A percentile compares a stretch with the other conserved stretches of the same genome.
These are phyloP conservation scores for Verticillium longisporum DNA, from an alignment of 2,329 filamentous ascomycete species.

Conservation along the genomic window DNA sequence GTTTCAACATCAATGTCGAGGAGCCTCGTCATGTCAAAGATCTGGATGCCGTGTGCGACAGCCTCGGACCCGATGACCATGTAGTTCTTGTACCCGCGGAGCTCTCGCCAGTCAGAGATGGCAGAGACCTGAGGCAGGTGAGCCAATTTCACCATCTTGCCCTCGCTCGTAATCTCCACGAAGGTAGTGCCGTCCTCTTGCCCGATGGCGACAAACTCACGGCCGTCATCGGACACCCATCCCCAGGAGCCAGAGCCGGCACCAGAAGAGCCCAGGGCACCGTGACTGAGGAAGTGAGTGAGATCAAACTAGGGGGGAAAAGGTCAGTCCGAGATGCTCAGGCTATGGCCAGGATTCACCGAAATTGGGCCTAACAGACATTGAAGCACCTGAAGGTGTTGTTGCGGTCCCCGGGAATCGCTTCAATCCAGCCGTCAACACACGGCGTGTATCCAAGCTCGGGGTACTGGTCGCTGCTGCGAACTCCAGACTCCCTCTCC, in stretches of 20 bases:
- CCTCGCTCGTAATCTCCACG: slow-evolving; percentile 31
- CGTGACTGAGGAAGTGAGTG: slow-evolving; percentile 48
- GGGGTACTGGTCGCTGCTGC: slow-evolving; percentile 26
- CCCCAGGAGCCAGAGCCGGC: slow-evolving; percentile 36
- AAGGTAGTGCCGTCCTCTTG: slow-evolving; percentile 38
- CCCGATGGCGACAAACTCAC: slow-evolving; percentile 37
- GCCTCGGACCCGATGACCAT: slow-evolving; percentile 33
- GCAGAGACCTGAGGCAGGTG: slow-evolving; percentile 20
- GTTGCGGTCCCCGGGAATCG: slow-evolving; percentile 34
- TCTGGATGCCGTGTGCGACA: slow-evolving; percentile 46
- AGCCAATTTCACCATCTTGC: slow-evolving; percentile 33
- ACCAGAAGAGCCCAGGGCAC: slow-evolving; percentile 38
- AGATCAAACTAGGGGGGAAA: slow-evolving; percentile 27
- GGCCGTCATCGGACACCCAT: slow-evolving; percentile 37
- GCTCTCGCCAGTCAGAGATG: slow-evolving; percentile 23
- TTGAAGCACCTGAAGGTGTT: slow-evolving; percentile 43
- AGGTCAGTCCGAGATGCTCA: background rate
- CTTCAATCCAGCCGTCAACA: slow-evolving; percentile 33
- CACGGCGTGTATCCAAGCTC: slow-evolving; percentile 31
- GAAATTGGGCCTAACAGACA: slow-evolving; percentile 16
- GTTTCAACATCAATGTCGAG: slow-evolving; percentile 34
- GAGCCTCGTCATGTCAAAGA: slow-evolving; percentile 54
- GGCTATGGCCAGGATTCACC: too few species aligned
- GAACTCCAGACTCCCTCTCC: background rate
- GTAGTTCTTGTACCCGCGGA: slow-evolving; percentile 26